phyloP scores from a whole-genome alignment of 805 yeast genomes.

The Ogataea henricii region DNA sequence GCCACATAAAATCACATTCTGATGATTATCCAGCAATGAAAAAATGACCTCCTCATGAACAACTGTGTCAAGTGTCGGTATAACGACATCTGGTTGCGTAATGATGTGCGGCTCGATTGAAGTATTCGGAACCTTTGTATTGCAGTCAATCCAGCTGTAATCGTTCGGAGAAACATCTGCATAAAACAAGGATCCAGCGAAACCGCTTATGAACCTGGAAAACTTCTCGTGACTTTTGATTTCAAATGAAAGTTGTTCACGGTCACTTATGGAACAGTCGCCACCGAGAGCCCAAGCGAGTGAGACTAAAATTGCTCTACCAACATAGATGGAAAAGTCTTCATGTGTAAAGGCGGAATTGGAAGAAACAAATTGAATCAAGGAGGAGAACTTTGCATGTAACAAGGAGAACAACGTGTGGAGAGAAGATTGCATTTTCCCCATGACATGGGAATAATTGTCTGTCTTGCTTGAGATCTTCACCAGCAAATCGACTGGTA shows the following conservation, averaged over 20 bases:
- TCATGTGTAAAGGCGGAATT: slow-evolving; percentile 29
- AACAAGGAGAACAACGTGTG: slow-evolving; percentile 44
- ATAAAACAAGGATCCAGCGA: slow-evolving; percentile 37
- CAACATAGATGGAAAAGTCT: slow-evolving; percentile 34
- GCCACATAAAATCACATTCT: slow-evolving; percentile 78
- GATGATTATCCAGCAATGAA: slow-evolving; percentile 54
- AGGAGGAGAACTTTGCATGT: slow-evolving; percentile 35
- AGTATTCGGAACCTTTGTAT: slow-evolving; percentile 39
- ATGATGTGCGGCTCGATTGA: slow-evolving; percentile 63
- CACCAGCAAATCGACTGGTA: slow-evolving; percentile 19
- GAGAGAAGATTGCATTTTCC: slow-evolving; percentile 41
- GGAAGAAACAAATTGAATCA: slow-evolving; percentile 24
- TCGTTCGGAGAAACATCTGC: slow-evolving; percentile 46
- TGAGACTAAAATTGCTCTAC: slow-evolving; percentile 40
- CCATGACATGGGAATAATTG: slow-evolving; percentile 53
- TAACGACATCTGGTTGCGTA: slow-evolving; percentile 58
- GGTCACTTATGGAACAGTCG: slow-evolving; percentile 44
- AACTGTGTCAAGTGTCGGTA: slow-evolving; percentile 79
- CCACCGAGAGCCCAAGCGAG: slow-evolving; percentile 70
- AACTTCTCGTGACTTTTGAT: slow-evolving; percentile 30
- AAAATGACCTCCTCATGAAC: slow-evolving; percentile 64
- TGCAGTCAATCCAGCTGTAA: slow-evolving; percentile 49
- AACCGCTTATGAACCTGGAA: slow-evolving; percentile 5
- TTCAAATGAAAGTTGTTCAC: slow-evolving; percentile 39
- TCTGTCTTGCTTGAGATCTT: slow-evolving; percentile 31